Evolutionary conservation across 2,329 filamentous ascomycete species (phyloP), one percentile per base, ranked within the genome.

Genomic region (Aspergillus carbonarius): DNA sequence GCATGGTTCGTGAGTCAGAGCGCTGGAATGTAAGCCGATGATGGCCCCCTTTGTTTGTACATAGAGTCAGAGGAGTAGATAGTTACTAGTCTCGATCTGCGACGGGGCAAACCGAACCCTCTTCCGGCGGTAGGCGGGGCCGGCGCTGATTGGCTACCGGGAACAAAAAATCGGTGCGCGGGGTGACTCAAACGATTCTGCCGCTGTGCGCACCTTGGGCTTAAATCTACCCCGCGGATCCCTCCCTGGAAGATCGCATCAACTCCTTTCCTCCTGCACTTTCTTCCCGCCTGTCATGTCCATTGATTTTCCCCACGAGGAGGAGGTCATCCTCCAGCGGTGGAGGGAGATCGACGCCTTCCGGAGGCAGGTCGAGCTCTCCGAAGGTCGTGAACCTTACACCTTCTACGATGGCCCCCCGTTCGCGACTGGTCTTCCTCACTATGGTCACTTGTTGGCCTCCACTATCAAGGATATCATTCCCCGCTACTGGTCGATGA

Each of bases 381-480:
- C 93, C 10, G 85, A 90, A 75, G 91, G 90, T 65, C 86, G 88
- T 62, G 86, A 90, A 63, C 89, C 87, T 55, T 99, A 96, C 74
- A 96, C 92, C 57, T 99, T 99, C 79, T 98, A 97, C 80, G 91
- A 93, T 83, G 91, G 91, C 10, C 89, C 89, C 58, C 89, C 89
- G 5, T 92, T 92, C 72, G 88, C 87, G 72, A 96, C 89, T 66
- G 84, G 85, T 37, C 80, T 85, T 60, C 85, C 85, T 42, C 87
- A 89, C 74, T 88, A 89, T 69, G 85, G 88, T 58, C 92, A 96
- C 77, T 79, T 96, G 54, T 83, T 96, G 65, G 90, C 93, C 37
- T 96, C 92, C 18, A 97, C 93, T 51, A 96, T 97, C 80, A 97
- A 98, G 78, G 93, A 97, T 75, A 95, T 96, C 60, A 96, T 98